Conservation (phyloP, 2,329 filamentous ascomycete species). For the Calonectria pseudoturangicola region DNA sequence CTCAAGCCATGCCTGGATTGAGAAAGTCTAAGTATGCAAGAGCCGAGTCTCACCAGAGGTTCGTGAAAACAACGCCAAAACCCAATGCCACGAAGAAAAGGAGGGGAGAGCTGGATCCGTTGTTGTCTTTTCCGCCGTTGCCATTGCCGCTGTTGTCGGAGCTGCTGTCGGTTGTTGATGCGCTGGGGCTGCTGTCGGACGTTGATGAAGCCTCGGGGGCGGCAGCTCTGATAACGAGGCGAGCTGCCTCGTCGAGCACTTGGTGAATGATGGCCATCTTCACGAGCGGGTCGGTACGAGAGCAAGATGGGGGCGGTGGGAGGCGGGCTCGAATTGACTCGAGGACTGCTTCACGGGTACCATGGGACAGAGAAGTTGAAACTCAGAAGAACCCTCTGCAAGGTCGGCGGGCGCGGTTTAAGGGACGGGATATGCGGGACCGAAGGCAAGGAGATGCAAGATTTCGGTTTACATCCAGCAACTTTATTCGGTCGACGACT, state of each 20-base stretch:
- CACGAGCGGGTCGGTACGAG: slow-evolving; percentile 40
- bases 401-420: slow-evolving; percentile 33
- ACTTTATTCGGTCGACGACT: slow-evolving; percentile 37
- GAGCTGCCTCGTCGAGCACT: slow-evolving; percentile 53
- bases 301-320: slow-evolving; percentile 44
- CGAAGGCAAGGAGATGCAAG: slow-evolving; percentile 34
- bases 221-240: slow-evolving; percentile 51
- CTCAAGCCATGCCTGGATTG: slow-evolving; percentile 75
- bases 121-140: slow-evolving; percentile 47
- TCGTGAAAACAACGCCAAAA: slow-evolving; percentile 98
- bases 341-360: slow-evolving; percentile 52
- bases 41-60: slow-evolving; percentile 85
- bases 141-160: slow-evolving; percentile 32
- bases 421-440: slow-evolving; percentile 46
- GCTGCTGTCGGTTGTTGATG: slow-evolving; percentile 40
- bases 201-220: slow-evolving; percentile 47
- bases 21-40: slow-evolving; percentile 30
- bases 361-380: slow-evolving; percentile 51
- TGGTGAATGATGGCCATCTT: slow-evolving; percentile 54
- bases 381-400: slow-evolving; percentile 34
- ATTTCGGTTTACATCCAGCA: slow-evolving; percentile 42
- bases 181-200: slow-evolving; percentile 45
- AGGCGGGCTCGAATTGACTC: slow-evolving; percentile 54
- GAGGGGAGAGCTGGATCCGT: slow-evolving; percentile 65
- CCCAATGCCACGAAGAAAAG: slow-evolving; percentile 95